These are phyloP conservation scores for Cornus kousa DNA, from an alignment of 148 eudicot genomes.

Conservation along the genomic window DNA sequence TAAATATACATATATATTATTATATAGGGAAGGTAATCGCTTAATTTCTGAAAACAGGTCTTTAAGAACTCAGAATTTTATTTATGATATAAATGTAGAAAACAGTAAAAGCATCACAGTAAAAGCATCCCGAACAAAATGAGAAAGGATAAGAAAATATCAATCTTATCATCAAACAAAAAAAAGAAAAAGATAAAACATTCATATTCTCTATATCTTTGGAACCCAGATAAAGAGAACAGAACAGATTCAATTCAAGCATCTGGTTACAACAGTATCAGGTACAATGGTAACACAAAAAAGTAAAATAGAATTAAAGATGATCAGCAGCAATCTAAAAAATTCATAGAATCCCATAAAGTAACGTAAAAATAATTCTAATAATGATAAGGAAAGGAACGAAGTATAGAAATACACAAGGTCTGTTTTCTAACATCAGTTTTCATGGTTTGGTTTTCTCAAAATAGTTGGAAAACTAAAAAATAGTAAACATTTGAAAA, in stretches of 20 bases:
- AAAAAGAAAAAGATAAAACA: conserved; percentile 8
- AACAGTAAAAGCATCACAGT: neutral
- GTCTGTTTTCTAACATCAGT: too few relatives aligned
- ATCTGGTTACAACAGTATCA: neutral
- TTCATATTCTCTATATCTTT: conserved; percentile 33
- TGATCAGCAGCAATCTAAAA: neutral
- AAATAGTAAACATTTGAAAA: too few relatives aligned
- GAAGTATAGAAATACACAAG: too few relatives aligned
- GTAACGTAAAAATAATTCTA: too few relatives aligned
- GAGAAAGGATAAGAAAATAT: conserved; percentile 1
- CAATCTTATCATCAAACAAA: conserved; percentile 9
- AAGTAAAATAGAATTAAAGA: neutral
- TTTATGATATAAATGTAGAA: neutral
- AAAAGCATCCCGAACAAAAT: neutral
- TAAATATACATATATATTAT: too few relatives aligned
- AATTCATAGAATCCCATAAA: neutral
- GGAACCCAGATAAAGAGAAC: conserved; percentile 6
- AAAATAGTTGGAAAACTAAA: too few relatives aligned
- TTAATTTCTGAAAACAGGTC: neutral
- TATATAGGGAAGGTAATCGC: too few relatives aligned
- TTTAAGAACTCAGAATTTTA: neutral
- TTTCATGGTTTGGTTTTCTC: too few relatives aligned
- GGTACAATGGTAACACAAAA: neutral
- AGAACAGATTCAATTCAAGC: conserved; percentile 7
- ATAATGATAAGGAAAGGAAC: too few relatives aligned